Percentiles rank a stretch among this genome's conserved stretches.
phyloP scores from a whole-genome alignment of 176 grass and related monocot genomes.

The Oryza brachyantha region DNA sequence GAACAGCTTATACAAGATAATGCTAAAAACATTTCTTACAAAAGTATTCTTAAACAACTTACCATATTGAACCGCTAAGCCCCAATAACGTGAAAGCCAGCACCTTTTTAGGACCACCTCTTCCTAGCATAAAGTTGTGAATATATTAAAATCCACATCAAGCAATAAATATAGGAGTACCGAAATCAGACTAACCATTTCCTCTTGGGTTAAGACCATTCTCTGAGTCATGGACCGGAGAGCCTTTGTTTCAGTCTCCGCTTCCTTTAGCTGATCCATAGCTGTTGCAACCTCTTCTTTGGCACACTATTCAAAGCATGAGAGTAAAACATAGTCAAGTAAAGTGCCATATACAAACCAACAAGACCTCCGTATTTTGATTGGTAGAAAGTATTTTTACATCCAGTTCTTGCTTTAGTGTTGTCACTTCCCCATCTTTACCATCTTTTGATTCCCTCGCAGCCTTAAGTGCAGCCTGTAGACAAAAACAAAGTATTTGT shows the following conservation, averaged over 20 bases:
- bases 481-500: constrained; percentile 10
- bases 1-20: constrained; percentile 13
- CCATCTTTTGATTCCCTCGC: constrained; percentile 86
- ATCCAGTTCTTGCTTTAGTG: constrained; percentile 80
- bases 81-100: constrained; percentile 99
- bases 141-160: constrained; percentile 34
- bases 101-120: constrained; percentile 97
- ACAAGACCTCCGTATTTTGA: constrained; percentile 13
- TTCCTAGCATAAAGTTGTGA: constrained; percentile 64
- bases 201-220: constrained; percentile 94
- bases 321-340: constrained; percentile 13
- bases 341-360: constrained; percentile 15
- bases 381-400: constrained; percentile 35
- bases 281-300: constrained; percentile 70
- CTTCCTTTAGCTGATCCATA: constrained; percentile 74
- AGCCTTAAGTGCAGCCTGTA: constrained; percentile 79
- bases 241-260: constrained; percentile 71
- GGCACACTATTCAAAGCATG: constrained; percentile 52
- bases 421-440: constrained; percentile 70
- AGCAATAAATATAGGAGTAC: constrained; percentile 13
- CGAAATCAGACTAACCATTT: constrained; percentile 72
- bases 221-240: constrained; percentile 89
- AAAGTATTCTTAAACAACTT: constrained; percentile 39
- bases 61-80: constrained; percentile 92
- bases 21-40: background rate